phyloP scores from a whole-genome alignment of 2,329 filamentous ascomycete species.

The Colletotrichum noveboracense region DNA sequence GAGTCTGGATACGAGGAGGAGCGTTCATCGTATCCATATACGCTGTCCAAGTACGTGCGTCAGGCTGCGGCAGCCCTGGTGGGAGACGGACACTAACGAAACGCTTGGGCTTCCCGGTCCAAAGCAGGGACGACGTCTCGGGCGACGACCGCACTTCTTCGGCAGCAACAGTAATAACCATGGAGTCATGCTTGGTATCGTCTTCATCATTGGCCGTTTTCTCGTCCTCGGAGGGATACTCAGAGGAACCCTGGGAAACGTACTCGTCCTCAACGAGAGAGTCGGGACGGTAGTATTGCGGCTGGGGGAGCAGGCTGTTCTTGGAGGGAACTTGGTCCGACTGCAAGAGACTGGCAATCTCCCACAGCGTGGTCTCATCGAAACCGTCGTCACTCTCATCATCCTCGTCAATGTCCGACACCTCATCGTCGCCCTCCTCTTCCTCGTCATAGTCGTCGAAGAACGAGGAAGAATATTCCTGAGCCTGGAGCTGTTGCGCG shows the following conservation, averaged over 20 bases:
- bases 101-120: slow-evolving; percentile 11
- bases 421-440: slow-evolving; percentile 42
- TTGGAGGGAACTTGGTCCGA: slow-evolving; percentile 56
- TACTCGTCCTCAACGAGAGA: slow-evolving; percentile 33
- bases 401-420: slow-evolving; percentile 36
- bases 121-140: slow-evolving; percentile 7
- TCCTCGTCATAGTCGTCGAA: slow-evolving; percentile 67
- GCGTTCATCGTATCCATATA: slow-evolving; percentile 33
- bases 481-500: slow-evolving; percentile 38
- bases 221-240: slow-evolving; percentile 25
- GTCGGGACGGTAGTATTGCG: slow-evolving; percentile 10
- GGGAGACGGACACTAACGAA: neutral
- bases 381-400: slow-evolving; percentile 56
- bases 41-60: slow-evolving; percentile 38
- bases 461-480: slow-evolving; percentile 56
- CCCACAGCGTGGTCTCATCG: slow-evolving; percentile 67
- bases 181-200: slow-evolving; percentile 26
- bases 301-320: slow-evolving; percentile 51
- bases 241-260: slow-evolving; percentile 32
- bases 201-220: slow-evolving; percentile 29
- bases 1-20: slow-evolving; percentile 32
- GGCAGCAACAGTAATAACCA: slow-evolving; percentile 37
- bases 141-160: slow-evolving; percentile 20
- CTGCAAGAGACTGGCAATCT: slow-evolving; percentile 65
- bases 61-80: slow-evolving; percentile 42